Evolutionary conservation across 176 grass and related monocot genomes (phyloP).

Genomic region (Cymbopogon citratus): DNA sequence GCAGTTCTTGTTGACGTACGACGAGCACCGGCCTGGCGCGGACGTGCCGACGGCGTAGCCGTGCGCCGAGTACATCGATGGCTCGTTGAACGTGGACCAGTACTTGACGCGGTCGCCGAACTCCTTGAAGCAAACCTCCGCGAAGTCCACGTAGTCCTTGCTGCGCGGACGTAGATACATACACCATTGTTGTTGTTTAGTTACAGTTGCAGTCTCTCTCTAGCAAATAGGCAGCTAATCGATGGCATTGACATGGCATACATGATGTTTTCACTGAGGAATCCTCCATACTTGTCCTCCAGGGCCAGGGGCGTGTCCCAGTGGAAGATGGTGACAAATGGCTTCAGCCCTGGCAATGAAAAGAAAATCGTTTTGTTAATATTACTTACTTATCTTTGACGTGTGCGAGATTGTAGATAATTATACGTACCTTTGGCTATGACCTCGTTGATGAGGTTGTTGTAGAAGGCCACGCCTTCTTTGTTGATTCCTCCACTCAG

Average conservation of each 20-base stretch:
- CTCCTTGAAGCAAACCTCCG: constrained; percentile 48
- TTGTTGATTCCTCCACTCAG: constrained; percentile 3
- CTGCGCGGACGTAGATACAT: constrained; percentile 3
- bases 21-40: constrained; percentile 50
- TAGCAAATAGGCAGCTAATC: background rate
- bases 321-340: constrained; percentile 69
- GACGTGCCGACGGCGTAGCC: constrained; percentile 30
- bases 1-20: constrained; percentile 30
- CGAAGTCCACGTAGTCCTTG: constrained; percentile 61
- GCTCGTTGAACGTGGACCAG: constrained; percentile 70
- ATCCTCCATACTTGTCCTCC: constrained; percentile 63
- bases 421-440: background rate
- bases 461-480: constrained; percentile 7
- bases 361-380: background rate
- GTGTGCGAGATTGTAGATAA: background rate
- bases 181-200: background rate
- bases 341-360: constrained; percentile 41
- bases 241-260: background rate
- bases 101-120: constrained; percentile 73
- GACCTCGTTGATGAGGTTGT: constrained; percentile 16
- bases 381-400: background rate
- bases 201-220: background rate
- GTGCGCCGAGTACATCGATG: background rate
- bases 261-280: constrained; percentile 52
- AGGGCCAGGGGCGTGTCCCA: constrained; percentile 69